Evolutionary conservation across 2,329 filamentous ascomycete genomes (phyloP), one percentile per base, ranked within the genome.

Genomic region (Zymoseptoria passerinii): DNA sequence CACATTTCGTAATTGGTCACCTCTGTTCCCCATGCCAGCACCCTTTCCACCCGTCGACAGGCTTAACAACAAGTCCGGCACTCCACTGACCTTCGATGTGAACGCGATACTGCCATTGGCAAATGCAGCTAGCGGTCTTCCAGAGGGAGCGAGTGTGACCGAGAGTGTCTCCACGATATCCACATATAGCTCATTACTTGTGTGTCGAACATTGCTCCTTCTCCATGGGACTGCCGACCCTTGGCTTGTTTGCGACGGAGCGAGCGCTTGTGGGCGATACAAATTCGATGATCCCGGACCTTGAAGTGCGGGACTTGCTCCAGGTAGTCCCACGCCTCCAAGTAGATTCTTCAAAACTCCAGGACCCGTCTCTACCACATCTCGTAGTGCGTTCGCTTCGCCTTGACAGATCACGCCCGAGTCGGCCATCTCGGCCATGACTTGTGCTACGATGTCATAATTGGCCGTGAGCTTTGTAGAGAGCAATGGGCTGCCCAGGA

Each of bases 361-460:
- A 62, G 95, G 91, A 6, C 70, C 70, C 16, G 95, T 90, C 72
- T 96, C 92, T 13, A 99, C 90, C 13, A 92, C 80, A 71, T 99
- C 94, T 67, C 90, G 83, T 68, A 99, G 76, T 19, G 92, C 90
- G 77, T 99, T 97, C 8, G 89, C 88, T 73, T 99, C 94, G 1
- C 92, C 96, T 58, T 90, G 95, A 69, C 83, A 88, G 40, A 96
- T 82, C n/a, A 86, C 82, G 16, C 94, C 94, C 48, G 86, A 90
- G 78, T 99, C 94, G 72, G 94, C 96, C 88, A 99, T 95, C 76
- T 99, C 94, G 61, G 86, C 90, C 59, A 97, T 80, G 27, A 99
- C 77, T 76, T 99, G 94, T 18, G 92, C 92, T 35, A 95, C 88
- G 28, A 97, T 87, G 83, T 97, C 90, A 75, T 97, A 97, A 74